Base-by-base conservation (phyloP, 2,329 filamentous ascomycete species). In the Atkinsonella hypoxylon region DNA sequence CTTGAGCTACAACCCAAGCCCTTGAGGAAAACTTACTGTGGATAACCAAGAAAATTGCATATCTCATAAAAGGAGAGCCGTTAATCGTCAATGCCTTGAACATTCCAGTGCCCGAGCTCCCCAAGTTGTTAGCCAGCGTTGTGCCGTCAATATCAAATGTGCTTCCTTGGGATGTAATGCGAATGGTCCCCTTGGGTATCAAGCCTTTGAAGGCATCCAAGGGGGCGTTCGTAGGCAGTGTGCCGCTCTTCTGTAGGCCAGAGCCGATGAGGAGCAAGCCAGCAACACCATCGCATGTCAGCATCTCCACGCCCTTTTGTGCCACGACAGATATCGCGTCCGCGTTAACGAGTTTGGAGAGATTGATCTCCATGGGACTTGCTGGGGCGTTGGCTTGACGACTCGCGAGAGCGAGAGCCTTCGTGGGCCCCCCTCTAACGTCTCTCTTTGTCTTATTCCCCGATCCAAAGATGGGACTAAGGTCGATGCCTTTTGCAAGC, bases 221-320 rank as follows among this genome's bases (percentile, higher is more conserved):
- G 12, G 40, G 12, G 18, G 47, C 51, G 4, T 51, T 49, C 58
- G 7, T 30, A 1, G 55, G 36, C 1, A 63, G 50, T 10, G 57
- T 57, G 42, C 58, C 57, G 53, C 59, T 60, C 20, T 53, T 51
- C 17, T 55, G 34, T 3, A 68, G 51, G 1, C 65, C 64, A 0
- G 57, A 20, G 4, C 49, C 36, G 9, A 68, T 44, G 10, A 64
- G 61, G 0, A 55, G 51, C 7, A 67, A 9, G 2, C 65, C 66
- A 6, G 62, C 65, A 5, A 68, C 50, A 11, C 66, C 66, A 51
- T 64, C 56, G 44, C 64, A 67, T 0, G 56, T 61, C 12, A 69
- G 56, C 0, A 58, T 50, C 20, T 68, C 58, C 13, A 65, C 48
- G 15, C 57, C 59, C 4, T 55, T 58, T 50, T 68, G 66, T 1